Base-by-base conservation (phyloP, 169 alveolate species). In the Neospora caninum region DNA sequence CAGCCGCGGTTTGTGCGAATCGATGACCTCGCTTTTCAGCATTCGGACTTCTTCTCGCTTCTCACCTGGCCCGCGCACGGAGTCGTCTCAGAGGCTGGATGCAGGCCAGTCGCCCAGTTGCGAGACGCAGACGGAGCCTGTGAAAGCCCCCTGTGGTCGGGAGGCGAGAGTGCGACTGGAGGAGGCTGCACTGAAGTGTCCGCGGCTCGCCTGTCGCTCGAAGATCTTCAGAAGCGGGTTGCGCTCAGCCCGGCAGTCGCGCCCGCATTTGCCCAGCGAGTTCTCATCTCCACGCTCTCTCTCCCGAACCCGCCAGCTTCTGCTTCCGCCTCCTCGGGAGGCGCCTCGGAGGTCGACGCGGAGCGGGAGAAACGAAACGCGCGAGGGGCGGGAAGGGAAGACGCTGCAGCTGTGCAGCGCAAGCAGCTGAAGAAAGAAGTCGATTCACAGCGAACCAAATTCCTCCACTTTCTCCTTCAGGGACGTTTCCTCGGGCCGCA, bases 11-110 rank as follows among this genome's bases (percentile, higher is more conserved):
- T 82, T 27, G 89, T 82, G 34, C 89, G 89, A 22, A 42, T 82
- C 64, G 89, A 82, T 31, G 89, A 82, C 9, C 89, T 41, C 27
- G 31, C 53, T 16, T 82, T 82, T 82, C 89, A 82, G 64, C 69
- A 82, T 0, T 82, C 89, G 31, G 89, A 82, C 64, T 82, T 82
- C 89, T 82, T 41, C 89, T 82, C 89, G n/a, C 58, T 82, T 42
- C 64, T 82, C 29, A 4, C 34, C 64, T 82, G 89, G 89, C 27
- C 18, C 9, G 45, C 27, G 88, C 88, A 2, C 2, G 82, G 82
- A 49, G 58, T 7, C 22, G 58, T 13, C 4, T 13, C 22, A 7
- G 58, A 13, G 13, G 13, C 58, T 13, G 58, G 13, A 13, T 13
- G 58, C 58, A 13, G 13, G 22, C 4, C 22, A 49, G 13, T 7